Evolutionary conservation across 768 basidiomycete species (phyloP).

Genomic region (Exsudoporus frostii): DNA sequence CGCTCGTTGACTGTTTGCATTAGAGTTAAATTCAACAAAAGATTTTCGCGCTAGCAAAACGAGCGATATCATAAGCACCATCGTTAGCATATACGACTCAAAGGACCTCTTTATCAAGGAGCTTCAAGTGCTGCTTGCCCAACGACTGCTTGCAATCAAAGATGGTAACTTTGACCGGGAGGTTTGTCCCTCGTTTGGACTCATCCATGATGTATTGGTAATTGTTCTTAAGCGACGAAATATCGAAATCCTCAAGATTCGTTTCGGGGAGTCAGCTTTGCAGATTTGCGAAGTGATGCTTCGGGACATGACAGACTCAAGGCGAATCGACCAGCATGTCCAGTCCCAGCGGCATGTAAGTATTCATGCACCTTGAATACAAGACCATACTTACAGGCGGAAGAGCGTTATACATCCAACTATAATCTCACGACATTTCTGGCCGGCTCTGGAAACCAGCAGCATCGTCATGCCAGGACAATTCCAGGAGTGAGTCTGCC

Average conservation of each 20-base stretch:
- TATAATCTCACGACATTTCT: conserved; percentile 92
- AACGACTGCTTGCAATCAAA: conserved; percentile 73
- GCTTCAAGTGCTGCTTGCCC: conserved; percentile 86
- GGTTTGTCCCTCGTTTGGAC: conserved; percentile 30
- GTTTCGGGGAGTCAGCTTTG: conserved; percentile 90
- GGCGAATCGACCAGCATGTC: conserved; percentile 82
- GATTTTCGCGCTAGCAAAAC: conserved; percentile 91
- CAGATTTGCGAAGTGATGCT: conserved; percentile 99
- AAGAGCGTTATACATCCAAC: conserved; percentile 81
- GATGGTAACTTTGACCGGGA: conserved; percentile 77
- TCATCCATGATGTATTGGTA: neutral
- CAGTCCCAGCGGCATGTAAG: conserved; percentile 69
- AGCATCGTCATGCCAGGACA: conserved; percentile 82
- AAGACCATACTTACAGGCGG: conserved; percentile 3
- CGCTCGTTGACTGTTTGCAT: neutral
- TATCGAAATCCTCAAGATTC: conserved; percentile 90
- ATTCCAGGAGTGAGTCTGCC: conserved; percentile 60
- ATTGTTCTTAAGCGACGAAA: conserved; percentile 65
- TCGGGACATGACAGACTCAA: conserved; percentile 94
- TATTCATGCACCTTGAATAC: neutral
- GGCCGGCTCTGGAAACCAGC: conserved; percentile 81
- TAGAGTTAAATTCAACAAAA: conserved; percentile 28
- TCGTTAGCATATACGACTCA: conserved; percentile 97
- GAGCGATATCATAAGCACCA: conserved; percentile 91
- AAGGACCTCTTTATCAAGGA: conserved; percentile 96